Evolutionary conservation across 306 rosid species (phyloP).

Genomic region (Glycine tomentella): DNA sequence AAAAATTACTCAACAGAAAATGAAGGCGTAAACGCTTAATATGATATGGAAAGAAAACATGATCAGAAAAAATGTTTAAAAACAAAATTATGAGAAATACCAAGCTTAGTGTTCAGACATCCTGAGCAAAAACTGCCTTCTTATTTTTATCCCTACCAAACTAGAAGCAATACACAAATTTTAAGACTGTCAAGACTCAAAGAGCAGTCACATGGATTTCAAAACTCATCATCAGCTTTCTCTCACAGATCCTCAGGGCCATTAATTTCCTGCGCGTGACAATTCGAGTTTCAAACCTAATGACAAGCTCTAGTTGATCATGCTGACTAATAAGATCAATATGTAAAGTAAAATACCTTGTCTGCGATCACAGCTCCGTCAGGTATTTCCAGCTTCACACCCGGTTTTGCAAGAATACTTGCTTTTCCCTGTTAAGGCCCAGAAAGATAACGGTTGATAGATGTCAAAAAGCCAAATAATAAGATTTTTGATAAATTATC

Average conservation of each 20-base stretch:
- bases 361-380: slow-evolving; percentile 63
- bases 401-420: slow-evolving; percentile 61
- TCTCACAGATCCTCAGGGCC: slow-evolving; percentile 74
- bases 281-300: slow-evolving; percentile 17
- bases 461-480: slow-evolving; percentile 2
- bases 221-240: slow-evolving; percentile 13
- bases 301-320: background rate
- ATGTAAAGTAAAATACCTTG: slow-evolving; percentile 59
- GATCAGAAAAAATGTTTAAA: no score
- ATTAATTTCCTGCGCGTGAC: slow-evolving; percentile 64
- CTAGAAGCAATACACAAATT: slow-evolving; percentile 9
- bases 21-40: slow-evolving; percentile 4
- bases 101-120: slow-evolving; percentile 24
- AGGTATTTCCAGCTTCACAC: slow-evolving; percentile 73
- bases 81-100: slow-evolving; percentile 26
- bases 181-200: no score
- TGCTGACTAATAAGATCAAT: background rate
- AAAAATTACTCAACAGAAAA: background rate
- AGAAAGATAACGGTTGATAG: background rate
- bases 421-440: slow-evolving; percentile 72
- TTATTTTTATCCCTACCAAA: slow-evolving; percentile 39
- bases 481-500: background rate
- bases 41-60: slow-evolving; percentile 1
- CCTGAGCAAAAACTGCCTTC: slow-evolving; percentile 40
- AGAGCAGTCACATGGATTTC: slow-evolving; percentile 9